phyloP scores from a whole-genome alignment of 1,284 basidiomycete species.

The Sanguinoderma infundibulare region DNA sequence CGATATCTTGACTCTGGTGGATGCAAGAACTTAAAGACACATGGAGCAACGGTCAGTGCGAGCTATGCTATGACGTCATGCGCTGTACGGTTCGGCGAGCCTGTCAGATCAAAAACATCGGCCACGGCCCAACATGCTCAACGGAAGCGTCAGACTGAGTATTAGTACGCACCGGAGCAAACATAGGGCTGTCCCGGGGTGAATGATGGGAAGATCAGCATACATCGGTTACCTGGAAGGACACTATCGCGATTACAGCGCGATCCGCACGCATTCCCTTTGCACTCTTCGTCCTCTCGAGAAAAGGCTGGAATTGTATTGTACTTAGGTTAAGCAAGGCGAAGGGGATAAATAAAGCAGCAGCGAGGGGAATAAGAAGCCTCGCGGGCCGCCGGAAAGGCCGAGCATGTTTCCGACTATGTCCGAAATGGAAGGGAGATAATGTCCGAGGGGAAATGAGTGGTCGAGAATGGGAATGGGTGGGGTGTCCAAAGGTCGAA shows the following conservation, averaged over 20 bases:
- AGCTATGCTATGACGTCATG: too few relatives aligned
- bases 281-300: too few relatives aligned
- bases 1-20: not conserved
- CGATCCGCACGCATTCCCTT: not conserved
- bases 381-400: not conserved
- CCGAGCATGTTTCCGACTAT: not conserved
- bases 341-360: constrained; percentile 7
- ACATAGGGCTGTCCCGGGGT: too few relatives aligned
- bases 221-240: not conserved
- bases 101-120: too few relatives aligned
- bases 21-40: too few relatives aligned
- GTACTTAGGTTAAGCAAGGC: constrained; percentile 10
- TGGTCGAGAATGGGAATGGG: not conserved
- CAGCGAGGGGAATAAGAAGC: not conserved
- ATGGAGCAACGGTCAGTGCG: too few relatives aligned
- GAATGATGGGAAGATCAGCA: too few relatives aligned
- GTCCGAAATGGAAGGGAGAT: constrained; percentile 1
- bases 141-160: too few relatives aligned
- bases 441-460: constrained; percentile 1
- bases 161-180: too few relatives aligned
- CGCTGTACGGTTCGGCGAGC: too few relatives aligned
- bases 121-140: too few relatives aligned
- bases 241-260: not conserved
- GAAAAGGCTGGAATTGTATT: constrained; percentile 1
- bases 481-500: not conserved